Evolutionary conservation across 2,329 filamentous ascomycete genomes (phyloP), one percentile per base, ranked within the genome.

Genomic region (Nannizziopsis barbatae): DNA sequence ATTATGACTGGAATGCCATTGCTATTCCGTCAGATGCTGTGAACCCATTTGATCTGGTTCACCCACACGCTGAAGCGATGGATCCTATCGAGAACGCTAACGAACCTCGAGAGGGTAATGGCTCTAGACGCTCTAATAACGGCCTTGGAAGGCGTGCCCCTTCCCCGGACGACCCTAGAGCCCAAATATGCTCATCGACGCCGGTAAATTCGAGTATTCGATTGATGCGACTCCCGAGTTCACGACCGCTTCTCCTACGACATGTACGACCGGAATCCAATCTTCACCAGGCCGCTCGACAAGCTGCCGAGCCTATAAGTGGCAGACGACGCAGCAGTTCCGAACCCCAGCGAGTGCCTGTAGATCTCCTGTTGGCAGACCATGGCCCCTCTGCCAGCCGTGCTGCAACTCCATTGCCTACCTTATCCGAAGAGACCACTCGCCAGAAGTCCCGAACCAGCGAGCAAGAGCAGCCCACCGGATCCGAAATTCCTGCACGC

Each of bases 271-370:
- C 54, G 51, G 39, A 38, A n/a, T 33, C 38, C 27, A 30, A 45
- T 35, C 17, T 37, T 12, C 41, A 15, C 20, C 45, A 47, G n/a
- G 42, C 14, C n/a, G 27, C 22, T 5, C 44, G 50, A 9, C 51
- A 55, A 10, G 57, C 59, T 41, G 60, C 64, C 48, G 52, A 55
- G 22, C 56, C 54, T 51, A 54, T 60, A 43, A 53, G 51, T 8
- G 58, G 56, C 15, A 62, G 66, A 35, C 64, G 66, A 36, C 65
- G 66, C 53, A 69, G 66, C 52, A 68, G 53, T 48, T 69, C 66
- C 14, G 66, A 69, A 43, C 66, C 66, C 15, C 64, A 62, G 38
- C 62, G 57, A 10, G 59, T 60, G 18, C 60, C 60, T 32, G 65
- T 57, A 55, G 63, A 64, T 15, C 55, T 56, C 1, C 56, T 63